Conservation (phyloP, 2,329 filamentous ascomycete genomes). For the Beauveria bassiana region DNA sequence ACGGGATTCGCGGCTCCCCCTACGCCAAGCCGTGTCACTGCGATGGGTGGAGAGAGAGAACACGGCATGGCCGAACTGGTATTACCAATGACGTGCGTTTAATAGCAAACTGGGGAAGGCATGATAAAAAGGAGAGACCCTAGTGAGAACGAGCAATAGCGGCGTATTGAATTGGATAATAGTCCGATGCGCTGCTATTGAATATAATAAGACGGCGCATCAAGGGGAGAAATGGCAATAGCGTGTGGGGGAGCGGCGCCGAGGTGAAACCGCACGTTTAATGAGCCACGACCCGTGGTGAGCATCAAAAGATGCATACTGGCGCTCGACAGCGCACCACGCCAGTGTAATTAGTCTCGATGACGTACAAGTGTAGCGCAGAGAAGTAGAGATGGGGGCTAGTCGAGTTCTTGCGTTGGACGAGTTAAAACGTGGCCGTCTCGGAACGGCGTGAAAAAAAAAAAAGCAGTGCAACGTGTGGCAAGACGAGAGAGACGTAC, state of each 20-base stretch:
- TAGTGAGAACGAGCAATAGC: neutral
- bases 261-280: conserved; percentile 56
- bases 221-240: neutral
- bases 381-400: too few relatives aligned
- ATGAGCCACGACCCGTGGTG: conserved; percentile 26
- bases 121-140: neutral
- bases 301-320: neutral
- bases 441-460: neutral
- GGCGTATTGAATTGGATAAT: neutral
- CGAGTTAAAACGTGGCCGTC: neutral
- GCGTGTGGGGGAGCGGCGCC: conserved; percentile 33
- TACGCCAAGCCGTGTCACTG: neutral
- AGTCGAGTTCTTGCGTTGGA: too few relatives aligned
- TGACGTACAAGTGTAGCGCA: too few relatives aligned
- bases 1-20: neutral
- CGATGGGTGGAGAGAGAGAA: neutral
- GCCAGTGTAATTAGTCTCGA: too few relatives aligned
- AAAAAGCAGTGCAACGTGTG: neutral
- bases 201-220: neutral
- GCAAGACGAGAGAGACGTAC: neutral
- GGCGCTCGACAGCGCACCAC: neutral
- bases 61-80: neutral
- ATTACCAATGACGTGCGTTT: neutral
- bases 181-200: neutral
- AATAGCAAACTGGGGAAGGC: neutral